Evolutionary conservation across 768 basidiomycete species (phyloP), one percentile per base, ranked within the genome.

Genomic region (Boletales sp.): DNA sequence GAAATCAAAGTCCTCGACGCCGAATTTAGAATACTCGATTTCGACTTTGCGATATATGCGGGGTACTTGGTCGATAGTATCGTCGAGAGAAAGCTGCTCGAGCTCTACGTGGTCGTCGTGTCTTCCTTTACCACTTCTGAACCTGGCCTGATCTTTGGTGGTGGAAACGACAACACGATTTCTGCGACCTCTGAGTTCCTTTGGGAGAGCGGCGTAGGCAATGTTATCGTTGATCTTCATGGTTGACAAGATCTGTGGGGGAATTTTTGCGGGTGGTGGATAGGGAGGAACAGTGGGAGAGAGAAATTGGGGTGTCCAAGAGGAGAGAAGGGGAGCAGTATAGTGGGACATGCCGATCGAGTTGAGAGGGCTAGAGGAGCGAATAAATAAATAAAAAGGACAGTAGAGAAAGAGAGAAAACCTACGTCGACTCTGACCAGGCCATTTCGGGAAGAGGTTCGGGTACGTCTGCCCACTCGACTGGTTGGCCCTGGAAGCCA

Each of bases 1-100:
- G 61, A 99, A 99, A 69, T 99, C 96, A 61, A 99, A 99, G 68
- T 99, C 95, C 64, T 97, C 95, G 15, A 98, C 91, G 5, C 95
- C 95, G 61, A 99, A 99, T 62, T 94, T 95, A 35, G 91, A 94
- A 65, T 99, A 99, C 68, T 94, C 92, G 61, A 99, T 99, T 70
- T 97, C 94, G 14, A 96, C 94, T 60, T 86, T 87, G 50, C 89
- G 84, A 66, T 96, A 99, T 53, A 84, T 78, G 48, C 78, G 80
- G 1, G 94, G 91, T 42, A 93, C 80, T 28, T 82, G 78, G 34
- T 78, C 82, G 28, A 74, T 74, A 17, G 67, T 71, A 45, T 79
- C 74, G 48, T 83, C 82, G 44, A 76, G 73, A 5, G 69, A 67
- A 19, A 78, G 72, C n/a, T 74, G 73, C 30, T 83, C 81, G 7